Conservation (phyloP, 768 basidiomycete species). For the Mycena alexandri region DNA sequence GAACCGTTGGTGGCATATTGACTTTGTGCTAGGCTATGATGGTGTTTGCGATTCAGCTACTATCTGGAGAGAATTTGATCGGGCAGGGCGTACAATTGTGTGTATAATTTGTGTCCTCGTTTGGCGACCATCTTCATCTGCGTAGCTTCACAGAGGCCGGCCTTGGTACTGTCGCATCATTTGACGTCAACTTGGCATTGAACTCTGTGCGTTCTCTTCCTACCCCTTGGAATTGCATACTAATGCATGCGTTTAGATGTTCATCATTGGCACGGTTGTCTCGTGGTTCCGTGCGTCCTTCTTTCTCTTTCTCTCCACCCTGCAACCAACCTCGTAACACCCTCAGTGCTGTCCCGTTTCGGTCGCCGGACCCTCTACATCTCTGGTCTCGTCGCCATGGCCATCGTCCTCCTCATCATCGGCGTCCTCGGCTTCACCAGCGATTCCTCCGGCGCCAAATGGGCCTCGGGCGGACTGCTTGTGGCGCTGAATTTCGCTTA, state of each 20-base stretch:
- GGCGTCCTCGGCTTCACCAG: slow-evolving; percentile 36
- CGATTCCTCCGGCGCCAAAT: slow-evolving; percentile 23
- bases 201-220: slow-evolving; percentile 32
- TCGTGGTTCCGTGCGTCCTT: slow-evolving; percentile 40
- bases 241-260: slow-evolving; percentile 29
- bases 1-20: neutral
- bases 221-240: neutral
- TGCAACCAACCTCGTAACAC: slow-evolving; percentile 1
- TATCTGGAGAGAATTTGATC: slow-evolving; percentile 41
- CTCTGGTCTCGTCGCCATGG: slow-evolving; percentile 36
- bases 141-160: slow-evolving; percentile 38
- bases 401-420: slow-evolving; percentile 40
- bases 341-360: slow-evolving; percentile 34
- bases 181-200: slow-evolving; percentile 39
- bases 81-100: slow-evolving; percentile 42
- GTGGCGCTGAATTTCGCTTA: slow-evolving; percentile 40
- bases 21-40: slow-evolving; percentile 38
- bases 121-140: neutral
- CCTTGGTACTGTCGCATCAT: slow-evolving; percentile 31
- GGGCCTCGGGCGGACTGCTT: slow-evolving; percentile 38
- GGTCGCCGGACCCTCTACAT: slow-evolving; percentile 43
- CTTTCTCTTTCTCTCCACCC: neutral
- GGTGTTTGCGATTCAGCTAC: slow-evolving; percentile 43
- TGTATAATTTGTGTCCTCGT: neutral
- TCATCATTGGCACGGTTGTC: slow-evolving; percentile 43